These are phyloP conservation scores for Penicillium sp. DNA, from an alignment of 2,329 filamentous ascomycete species.

Conservation along the genomic window DNA sequence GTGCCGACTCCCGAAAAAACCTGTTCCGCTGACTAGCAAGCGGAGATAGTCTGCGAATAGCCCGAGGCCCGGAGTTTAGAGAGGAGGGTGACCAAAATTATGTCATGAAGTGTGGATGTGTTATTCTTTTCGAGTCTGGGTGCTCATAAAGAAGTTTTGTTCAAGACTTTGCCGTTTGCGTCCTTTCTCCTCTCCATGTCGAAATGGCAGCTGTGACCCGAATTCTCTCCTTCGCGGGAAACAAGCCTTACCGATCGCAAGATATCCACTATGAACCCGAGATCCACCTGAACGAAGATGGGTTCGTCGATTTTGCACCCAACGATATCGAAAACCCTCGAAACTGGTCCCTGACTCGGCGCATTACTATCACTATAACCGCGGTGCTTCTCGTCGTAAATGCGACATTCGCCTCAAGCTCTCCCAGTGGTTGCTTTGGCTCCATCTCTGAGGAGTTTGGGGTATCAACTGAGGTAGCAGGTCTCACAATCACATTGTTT, in stretches of 20 bases:
- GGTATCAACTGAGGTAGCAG: slow-evolving; percentile 52
- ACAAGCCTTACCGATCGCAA: slow-evolving; percentile 55
- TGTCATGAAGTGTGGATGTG: background rate
- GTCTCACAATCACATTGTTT: slow-evolving; percentile 64
- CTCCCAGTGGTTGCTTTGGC: slow-evolving; percentile 40
- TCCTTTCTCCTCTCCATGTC: background rate
- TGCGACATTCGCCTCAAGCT: slow-evolving; percentile 56
- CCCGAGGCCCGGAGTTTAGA: background rate
- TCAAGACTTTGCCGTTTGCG: background rate
- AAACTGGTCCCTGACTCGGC: slow-evolving; percentile 58
- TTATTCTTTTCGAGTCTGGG: background rate
- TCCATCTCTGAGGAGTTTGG: slow-evolving; percentile 50
- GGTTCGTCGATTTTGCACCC: slow-evolving; percentile 54
- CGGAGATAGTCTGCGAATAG: background rate
- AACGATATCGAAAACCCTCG: slow-evolving; percentile 59
- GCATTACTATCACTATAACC: slow-evolving; percentile 15
- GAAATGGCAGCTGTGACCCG: slow-evolving; percentile 46
- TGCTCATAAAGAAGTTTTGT: background rate
- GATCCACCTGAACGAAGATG: slow-evolving; percentile 53
- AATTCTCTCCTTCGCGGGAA: slow-evolving; percentile 53
- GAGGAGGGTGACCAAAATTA: background rate
- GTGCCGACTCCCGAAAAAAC: background rate
- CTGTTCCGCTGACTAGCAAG: background rate
- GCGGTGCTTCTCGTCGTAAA: slow-evolving; percentile 49
- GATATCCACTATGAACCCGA: slow-evolving; percentile 38